Evolutionary conservation across 1,139 yeast genomes (phyloP), one percentile per base, ranked within the genome.

Genomic region (Lodderomyces orthopsilosis): DNA sequence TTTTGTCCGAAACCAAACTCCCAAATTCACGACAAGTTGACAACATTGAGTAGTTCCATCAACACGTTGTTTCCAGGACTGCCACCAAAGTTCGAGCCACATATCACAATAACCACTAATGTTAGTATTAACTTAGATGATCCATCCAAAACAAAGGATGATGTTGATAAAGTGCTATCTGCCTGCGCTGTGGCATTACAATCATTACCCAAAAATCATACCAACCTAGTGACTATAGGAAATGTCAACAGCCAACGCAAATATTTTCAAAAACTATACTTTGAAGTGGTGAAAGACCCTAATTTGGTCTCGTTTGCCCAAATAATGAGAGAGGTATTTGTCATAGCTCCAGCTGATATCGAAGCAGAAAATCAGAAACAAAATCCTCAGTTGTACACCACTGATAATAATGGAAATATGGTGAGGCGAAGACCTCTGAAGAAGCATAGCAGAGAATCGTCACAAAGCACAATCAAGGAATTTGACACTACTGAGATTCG

Each of bases 61-160:
- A 77, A 76, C 44, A 84, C 93, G 1, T 64, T 85, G 19, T 85
- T 86, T 56, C 87, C 87, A 13, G 85, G 82, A 39, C 84, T 83
- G 22, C 80, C 84, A 4, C 77, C 78, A 2, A 59, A 57, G 35
- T 83, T 86, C 52, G 86, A 80, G 46, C 95, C 95, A 4, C 95
- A 87, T 58, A 74, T 87, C 35, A 87, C 95, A 1, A 73, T 87
- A 30, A 80, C 91, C 2, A 75, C 89, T 23, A 75, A 80, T 46
- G 67, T 86, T 28, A 64, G 63, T 3, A 66, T 82, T 34, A 64
- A 68, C 45, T 51, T 67, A 47, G 62, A 61, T 6, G 65, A 72
- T 42, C 53, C 64, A 18, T 60, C 51, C 10, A 64, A 70, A 37
- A 70, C 75, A 12, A 71, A 73, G 28, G 77, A 73, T 24, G 84